Base-by-base conservation (phyloP, 73 alveolate species). In the Paramecium biaurelia region DNA sequence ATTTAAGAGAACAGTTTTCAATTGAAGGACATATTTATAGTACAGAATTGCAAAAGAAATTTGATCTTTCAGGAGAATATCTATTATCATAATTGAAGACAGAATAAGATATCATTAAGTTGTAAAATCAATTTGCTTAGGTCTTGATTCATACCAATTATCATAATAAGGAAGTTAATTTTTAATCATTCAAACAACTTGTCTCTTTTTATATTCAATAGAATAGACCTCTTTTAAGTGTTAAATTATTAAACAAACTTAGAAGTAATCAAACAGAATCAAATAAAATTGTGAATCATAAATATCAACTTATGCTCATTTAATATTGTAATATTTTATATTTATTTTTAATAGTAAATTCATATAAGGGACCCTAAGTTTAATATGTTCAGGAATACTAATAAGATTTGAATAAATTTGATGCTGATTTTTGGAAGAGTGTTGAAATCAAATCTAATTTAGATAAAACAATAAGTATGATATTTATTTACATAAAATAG, bases 51-150 rank as follows among this genome's bases (percentile, higher is more conserved):
- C 38, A 63, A 37, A 70, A 89, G 82, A 89, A 89, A 68, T 82
- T 57, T 70, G 94, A 89, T 57, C 41, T 89, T 38, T 76, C 79
- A 20, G 94, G 94, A 26, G 76, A 70, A 24, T 76, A 89, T 18
- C 53, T 89, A 57, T 38, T 76, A 14, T 41, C 43, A 8, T 9
- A 57, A 57, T 67, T 70, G 58, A 57, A 76, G 24, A 70, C 84
- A 41, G 82, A 41, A 21, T 57, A 70, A 42, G 90, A 76, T 12
- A 37, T 35, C 9, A 20, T 37, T 26, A 82, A 42, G 47, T 5
- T 79, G 42, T 79, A 79, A 43, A 24, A 47, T 14, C n/a, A 38
- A 47, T 38, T 89, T 28, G 94, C 94, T 14, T 32, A 70, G 24
- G 70, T 42, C 18, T 37, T 89, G 20, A 53, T 89, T n/a, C 94